Base-by-base conservation (phyloP, 108 stramenopile genomes). In the Nannochloropsis salina region DNA sequence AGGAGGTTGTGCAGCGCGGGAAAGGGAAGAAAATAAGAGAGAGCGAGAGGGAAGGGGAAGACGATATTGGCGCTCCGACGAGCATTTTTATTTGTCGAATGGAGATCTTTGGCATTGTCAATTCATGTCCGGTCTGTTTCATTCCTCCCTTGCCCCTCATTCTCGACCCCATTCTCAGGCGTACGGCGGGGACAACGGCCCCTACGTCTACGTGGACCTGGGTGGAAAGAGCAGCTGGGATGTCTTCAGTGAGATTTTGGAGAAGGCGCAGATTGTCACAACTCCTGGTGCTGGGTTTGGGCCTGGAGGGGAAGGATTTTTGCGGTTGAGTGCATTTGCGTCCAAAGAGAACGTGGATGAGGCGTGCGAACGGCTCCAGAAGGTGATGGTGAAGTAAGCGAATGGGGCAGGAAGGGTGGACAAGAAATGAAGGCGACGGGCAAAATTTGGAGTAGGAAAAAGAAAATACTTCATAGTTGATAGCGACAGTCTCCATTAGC, bases 251-350 rank as follows among this genome's bases (percentile, higher is more conserved):
- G 94, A 93, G 85, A 96, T 98, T 88, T 90, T 98, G 85, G 96
- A 96, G 89, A 96, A 96, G 93, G 91, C 95, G 22, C 87, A 88
- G 91, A 96, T 98, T 83, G 97, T 98, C 20, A 98, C 97, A 2
- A 97, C 97, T 87, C 97, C 97, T 10, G 96, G 97, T 85, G 97
- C 97, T 45, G 97, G 97, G 41, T 98, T 98, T 87, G 97, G 97
- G 45, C 97, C 97, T 44, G 97, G 97, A 79, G 97, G 97, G 41
- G 97, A 98, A 88, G 96, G 97, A 42, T 98, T 94, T 92, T 89
- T 98, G 85, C 95, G 97, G 82, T 80, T 98, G 88, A 93, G 93
- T 87, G 96, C 97, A 10, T 98, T 98, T 85, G 97, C 96, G 8
- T 94, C 95, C 31, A 90, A 95, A 85, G 97, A 95, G 40, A 90